Percentiles rank a stretch among this genome's conserved stretches.
phyloP scores from a whole-genome alignment of 176 grass and related monocot species.

The Areca catechu region DNA sequence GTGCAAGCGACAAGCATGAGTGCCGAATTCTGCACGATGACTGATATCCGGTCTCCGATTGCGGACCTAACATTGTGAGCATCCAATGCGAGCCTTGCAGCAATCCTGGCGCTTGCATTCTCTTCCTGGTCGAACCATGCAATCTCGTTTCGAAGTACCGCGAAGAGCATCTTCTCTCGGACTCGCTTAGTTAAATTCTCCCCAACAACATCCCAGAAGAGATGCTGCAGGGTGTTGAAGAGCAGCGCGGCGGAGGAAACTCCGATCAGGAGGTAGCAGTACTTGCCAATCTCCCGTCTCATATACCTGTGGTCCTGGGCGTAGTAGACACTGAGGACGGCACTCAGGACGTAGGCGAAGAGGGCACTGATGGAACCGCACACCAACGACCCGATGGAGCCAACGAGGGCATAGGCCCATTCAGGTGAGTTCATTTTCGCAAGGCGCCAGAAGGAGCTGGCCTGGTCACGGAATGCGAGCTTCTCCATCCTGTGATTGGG shows the following conservation, averaged over 20 bases:
- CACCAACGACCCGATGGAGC: slow-evolving; percentile 22
- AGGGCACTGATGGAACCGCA: slow-evolving; percentile 24
- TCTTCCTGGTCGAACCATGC: slow-evolving; percentile 30
- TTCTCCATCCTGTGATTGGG: no score
- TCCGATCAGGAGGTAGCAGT: slow-evolving; percentile 24
- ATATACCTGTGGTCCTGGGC: slow-evolving; percentile 24
- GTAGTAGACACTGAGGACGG: slow-evolving; percentile 25
- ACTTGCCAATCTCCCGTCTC: slow-evolving; percentile 18
- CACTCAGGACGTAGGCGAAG: slow-evolving; percentile 24
- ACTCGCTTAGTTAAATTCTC: slow-evolving; percentile 30
- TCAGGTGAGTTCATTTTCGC: slow-evolving; percentile 18
- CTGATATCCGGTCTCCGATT: slow-evolving; percentile 25
- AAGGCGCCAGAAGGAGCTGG: no score
- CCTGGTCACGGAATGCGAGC: no score
- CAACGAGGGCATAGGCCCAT: slow-evolving; percentile 24
- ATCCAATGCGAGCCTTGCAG: slow-evolving; percentile 22
- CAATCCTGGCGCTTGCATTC: slow-evolving; percentile 19
- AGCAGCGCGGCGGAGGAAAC: slow-evolving; percentile 19
- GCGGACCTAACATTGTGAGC: slow-evolving; percentile 19
- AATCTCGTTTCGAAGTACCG: slow-evolving; percentile 28
- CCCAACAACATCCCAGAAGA: slow-evolving; percentile 23
- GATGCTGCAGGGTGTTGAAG: slow-evolving; percentile 27
- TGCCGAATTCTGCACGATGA: slow-evolving; percentile 23
- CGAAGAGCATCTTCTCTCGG: slow-evolving; percentile 20
- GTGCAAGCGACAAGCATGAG: slow-evolving; percentile 22